Percentiles rank a stretch among this genome's conserved stretches.
Evolutionary conservation across 2,329 filamentous ascomycete species (phyloP).

Genomic region (Fusarium acutatum): DNA sequence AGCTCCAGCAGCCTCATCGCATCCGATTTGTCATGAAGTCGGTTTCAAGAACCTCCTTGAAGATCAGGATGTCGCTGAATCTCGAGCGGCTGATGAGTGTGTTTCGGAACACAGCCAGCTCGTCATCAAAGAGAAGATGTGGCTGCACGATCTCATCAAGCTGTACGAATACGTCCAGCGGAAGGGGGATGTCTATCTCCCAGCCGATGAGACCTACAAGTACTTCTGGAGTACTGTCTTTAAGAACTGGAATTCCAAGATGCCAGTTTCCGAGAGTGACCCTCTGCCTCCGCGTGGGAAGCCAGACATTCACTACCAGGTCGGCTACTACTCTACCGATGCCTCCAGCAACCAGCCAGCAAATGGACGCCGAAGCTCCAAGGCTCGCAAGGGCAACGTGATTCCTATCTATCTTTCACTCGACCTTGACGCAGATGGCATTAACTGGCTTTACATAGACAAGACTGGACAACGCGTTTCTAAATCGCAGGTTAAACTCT

Average conservation of each 20-base stretch:
- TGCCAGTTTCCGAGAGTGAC: background rate
- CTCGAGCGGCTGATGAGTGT: background rate
- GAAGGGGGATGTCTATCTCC: background rate
- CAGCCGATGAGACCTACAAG: background rate
- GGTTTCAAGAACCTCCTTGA: background rate
- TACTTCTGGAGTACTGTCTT: background rate
- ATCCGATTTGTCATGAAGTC: background rate
- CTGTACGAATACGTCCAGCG: background rate
- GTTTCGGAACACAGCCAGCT: background rate
- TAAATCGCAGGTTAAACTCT: background rate
- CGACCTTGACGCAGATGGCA: background rate
- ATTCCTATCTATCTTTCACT: background rate
- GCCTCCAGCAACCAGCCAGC: background rate
- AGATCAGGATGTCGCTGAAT: background rate
- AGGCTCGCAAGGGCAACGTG: background rate
- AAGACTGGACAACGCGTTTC: background rate
- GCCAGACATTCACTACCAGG: background rate
- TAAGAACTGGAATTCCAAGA: background rate
- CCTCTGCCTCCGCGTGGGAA: background rate
- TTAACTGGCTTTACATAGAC: background rate
- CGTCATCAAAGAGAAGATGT: conserved; percentile 4
- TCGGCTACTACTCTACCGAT: background rate
- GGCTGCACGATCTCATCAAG: background rate
- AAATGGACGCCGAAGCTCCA: background rate
- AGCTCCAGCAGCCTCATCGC: background rate